Percentiles rank a stretch among this genome's conserved stretches.
Conservation (phyloP, 2,329 filamentous ascomycete species). For the Didymella keratinophila region DNA sequence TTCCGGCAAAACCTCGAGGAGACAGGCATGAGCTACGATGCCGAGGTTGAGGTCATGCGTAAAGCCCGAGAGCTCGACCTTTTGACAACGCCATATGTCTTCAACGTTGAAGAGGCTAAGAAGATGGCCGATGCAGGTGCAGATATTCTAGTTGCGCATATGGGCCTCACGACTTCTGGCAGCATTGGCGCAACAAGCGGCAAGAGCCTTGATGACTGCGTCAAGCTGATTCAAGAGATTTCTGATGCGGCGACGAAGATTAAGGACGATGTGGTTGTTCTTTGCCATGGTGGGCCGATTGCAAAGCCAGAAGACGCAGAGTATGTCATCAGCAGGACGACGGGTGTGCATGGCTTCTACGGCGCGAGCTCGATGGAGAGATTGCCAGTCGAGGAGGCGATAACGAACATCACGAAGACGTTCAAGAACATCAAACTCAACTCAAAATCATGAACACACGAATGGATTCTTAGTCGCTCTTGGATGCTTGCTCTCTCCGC, state of each 20-base stretch:
- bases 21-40: constrained; percentile 73
- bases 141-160: constrained; percentile 72
- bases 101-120: constrained; percentile 67
- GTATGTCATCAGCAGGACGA: constrained; percentile 67
- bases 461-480: background rate
- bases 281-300: constrained; percentile 76
- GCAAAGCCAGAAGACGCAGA: constrained; percentile 69
- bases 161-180: constrained; percentile 71
- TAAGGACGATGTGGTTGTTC: constrained; percentile 67
- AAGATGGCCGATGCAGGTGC: constrained; percentile 71
- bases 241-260: constrained; percentile 65
- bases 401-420: constrained; percentile 63
- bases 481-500: background rate
- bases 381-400: constrained; percentile 71
- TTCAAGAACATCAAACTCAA: constrained; percentile 57
- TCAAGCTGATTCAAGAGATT: constrained; percentile 68
- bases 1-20: constrained; percentile 74
- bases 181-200: constrained; percentile 70
- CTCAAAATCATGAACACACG: background rate
- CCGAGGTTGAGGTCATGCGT: constrained; percentile 72
- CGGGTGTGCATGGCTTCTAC: constrained; percentile 74
- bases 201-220: constrained; percentile 70
- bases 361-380: constrained; percentile 75
- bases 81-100: constrained; percentile 75
- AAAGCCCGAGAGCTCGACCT: constrained; percentile 67